phyloP scores from a whole-genome alignment of 176 grass and related monocot genomes.

The Oryza longistaminata region DNA sequence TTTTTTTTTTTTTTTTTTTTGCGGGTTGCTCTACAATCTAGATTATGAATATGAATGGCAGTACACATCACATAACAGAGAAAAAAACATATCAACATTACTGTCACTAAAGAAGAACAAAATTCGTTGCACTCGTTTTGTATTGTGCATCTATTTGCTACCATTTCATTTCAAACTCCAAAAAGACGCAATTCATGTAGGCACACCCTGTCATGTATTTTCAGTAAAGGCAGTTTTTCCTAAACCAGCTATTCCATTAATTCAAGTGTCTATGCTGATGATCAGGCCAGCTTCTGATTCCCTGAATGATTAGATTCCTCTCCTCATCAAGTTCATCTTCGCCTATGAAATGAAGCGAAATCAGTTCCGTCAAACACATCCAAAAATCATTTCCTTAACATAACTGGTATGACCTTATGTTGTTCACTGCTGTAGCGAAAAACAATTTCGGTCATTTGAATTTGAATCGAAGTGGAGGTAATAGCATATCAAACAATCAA shows the following conservation, averaged over 20 bases:
- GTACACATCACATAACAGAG: neutral
- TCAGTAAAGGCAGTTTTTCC: neutral
- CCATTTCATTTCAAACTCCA: neutral
- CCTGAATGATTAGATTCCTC: slow-evolving; percentile 56
- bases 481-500: neutral
- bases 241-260: neutral
- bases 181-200: neutral
- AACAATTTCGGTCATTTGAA: neutral
- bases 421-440: slow-evolving; percentile 1
- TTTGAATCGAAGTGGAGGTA: neutral
- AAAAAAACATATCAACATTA: neutral
- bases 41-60: too few relatives aligned
- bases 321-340: slow-evolving; percentile 86
- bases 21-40: too few relatives aligned
- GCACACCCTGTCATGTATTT: neutral
- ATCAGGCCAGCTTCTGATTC: slow-evolving; percentile 58
- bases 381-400: neutral
- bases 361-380: neutral
- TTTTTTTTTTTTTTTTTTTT: too few relatives aligned
- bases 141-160: neutral
- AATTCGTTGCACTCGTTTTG: neutral
- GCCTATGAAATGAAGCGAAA: slow-evolving; percentile 36
- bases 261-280: slow-evolving; percentile 12
- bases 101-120: neutral
- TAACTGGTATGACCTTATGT: neutral